A percentile compares a stretch with the other conserved stretches of the same genome.
phyloP scores from a whole-genome alignment of 345 rosid genomes.

The Pistacia integerrima region DNA sequence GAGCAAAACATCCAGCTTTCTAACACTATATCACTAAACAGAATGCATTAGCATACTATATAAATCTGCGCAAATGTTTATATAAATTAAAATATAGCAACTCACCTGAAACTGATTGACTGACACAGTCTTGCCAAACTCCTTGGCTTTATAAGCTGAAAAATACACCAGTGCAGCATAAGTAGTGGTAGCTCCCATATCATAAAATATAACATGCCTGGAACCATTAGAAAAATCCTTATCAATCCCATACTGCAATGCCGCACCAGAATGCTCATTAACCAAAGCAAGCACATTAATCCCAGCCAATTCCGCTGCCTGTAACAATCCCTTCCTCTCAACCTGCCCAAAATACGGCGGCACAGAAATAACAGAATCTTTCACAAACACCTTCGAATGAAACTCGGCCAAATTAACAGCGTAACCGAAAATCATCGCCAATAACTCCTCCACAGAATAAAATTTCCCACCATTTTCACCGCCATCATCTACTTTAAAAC shows the following conservation, averaged over 20 bases:
- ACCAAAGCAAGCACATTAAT: conserved; percentile 78
- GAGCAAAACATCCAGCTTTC: neutral
- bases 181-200: conserved; percentile 94
- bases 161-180: conserved; percentile 87
- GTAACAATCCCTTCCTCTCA: conserved; percentile 82
- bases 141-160: conserved; percentile 85
- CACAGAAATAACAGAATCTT: conserved; percentile 78
- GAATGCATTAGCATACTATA: neutral
- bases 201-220: conserved; percentile 87
- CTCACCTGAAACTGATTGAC: conserved; percentile 93
- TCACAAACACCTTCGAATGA: conserved; percentile 65
- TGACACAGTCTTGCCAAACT: conserved; percentile 84
- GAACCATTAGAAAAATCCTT: conserved; percentile 90
- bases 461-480: conserved; percentile 39
- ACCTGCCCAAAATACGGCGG: conserved; percentile 98
- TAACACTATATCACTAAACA: neutral
- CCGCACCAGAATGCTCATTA: conserved; percentile 94
- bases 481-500: conserved; percentile 57
- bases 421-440: conserved; percentile 83
- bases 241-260: conserved; percentile 98
- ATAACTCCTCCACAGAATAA: conserved; percentile 78
- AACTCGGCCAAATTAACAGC: conserved; percentile 74
- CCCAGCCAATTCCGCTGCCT: conserved; percentile 92
- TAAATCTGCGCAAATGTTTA: neutral
- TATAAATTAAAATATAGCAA: neutral